Evolutionary conservation across 352 stramenopile genomes (phyloP).

Genomic region (Pythium utonaiense): DNA sequence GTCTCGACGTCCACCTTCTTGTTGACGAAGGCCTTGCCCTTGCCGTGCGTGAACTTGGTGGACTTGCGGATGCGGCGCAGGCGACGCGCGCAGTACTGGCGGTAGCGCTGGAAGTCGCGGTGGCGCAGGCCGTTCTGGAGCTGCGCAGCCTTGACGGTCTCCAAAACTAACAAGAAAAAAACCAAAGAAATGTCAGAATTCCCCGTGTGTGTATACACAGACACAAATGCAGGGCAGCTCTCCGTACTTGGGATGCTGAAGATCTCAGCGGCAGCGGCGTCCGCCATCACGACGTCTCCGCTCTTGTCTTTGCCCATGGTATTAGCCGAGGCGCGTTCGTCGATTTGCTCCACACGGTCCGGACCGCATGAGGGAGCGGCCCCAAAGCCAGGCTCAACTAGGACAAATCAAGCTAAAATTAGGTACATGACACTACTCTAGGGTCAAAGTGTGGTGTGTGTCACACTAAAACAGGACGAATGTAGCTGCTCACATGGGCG

Average conservation of each 20-base stretch:
- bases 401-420: not conserved
- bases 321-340: not conserved
- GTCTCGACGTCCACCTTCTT: conserved; percentile 86
- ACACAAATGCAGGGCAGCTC: no score
- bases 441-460: no score
- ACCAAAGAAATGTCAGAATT: no score
- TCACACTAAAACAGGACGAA: not conserved
- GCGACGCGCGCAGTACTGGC: conserved; percentile 87
- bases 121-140: conserved; percentile 88
- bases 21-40: conserved; percentile 77
- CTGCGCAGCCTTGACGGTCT: conserved; percentile 88
- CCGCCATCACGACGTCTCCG: conserved; percentile 26
- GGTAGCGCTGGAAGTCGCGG: conserved; percentile 90
- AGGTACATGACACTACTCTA: no score
- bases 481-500: not conserved
- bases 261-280: conserved; percentile 20
- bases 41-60: conserved; percentile 86
- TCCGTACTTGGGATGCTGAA: conserved; percentile 33
- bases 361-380: not conserved
- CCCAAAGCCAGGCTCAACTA: conserved; percentile 5
- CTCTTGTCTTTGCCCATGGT: conserved; percentile 30
- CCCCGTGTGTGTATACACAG: no score
- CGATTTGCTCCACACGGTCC: conserved; percentile 12
- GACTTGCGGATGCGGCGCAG: conserved; percentile 87
- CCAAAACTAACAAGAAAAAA: no score